Evolutionary conservation across 768 basidiomycete genomes (phyloP).

Genomic region (Lactifluus subvellereus): DNA sequence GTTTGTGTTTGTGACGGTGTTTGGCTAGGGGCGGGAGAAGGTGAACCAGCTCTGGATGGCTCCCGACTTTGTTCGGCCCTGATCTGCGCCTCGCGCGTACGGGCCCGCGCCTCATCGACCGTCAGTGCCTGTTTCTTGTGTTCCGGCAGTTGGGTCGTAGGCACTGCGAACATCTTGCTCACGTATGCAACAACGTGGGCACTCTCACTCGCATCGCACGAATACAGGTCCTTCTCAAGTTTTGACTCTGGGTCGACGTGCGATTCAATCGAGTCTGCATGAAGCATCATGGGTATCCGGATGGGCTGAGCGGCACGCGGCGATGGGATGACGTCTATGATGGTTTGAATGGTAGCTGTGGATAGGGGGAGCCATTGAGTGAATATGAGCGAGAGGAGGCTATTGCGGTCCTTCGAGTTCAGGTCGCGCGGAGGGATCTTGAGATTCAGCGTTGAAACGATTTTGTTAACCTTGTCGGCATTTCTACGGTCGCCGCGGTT

Average conservation of each 20-base stretch:
- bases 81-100: slow-evolving; percentile 45
- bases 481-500: slow-evolving; percentile 47
- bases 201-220: slow-evolving; percentile 51
- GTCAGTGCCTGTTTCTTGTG: slow-evolving; percentile 72
- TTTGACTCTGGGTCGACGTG: slow-evolving; percentile 62
- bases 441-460: slow-evolving; percentile 73
- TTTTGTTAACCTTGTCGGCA: slow-evolving; percentile 82
- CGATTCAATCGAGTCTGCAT: slow-evolving; percentile 66
- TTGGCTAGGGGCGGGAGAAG: slow-evolving; percentile 17
- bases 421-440: slow-evolving; percentile 86
- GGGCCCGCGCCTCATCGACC: slow-evolving; percentile 75
- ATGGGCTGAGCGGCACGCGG: slow-evolving; percentile 75
- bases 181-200: slow-evolving; percentile 79
- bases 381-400: slow-evolving; percentile 80
- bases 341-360: slow-evolving; percentile 83
- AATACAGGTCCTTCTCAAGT: slow-evolving; percentile 78
- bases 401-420: slow-evolving; percentile 83
- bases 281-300: slow-evolving; percentile 87
- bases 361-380: slow-evolving; percentile 96
- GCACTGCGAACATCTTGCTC: slow-evolving; percentile 97
- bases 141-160: slow-evolving; percentile 76
- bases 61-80: slow-evolving; percentile 21
- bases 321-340: slow-evolving; percentile 90
- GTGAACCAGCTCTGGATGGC: slow-evolving; percentile 6
- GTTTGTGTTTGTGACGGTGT: slow-evolving; percentile 26